These are phyloP conservation scores for Diaporthe longicolla DNA, from an alignment of 2,329 filamentous ascomycete species.

Conservation along the genomic window DNA sequence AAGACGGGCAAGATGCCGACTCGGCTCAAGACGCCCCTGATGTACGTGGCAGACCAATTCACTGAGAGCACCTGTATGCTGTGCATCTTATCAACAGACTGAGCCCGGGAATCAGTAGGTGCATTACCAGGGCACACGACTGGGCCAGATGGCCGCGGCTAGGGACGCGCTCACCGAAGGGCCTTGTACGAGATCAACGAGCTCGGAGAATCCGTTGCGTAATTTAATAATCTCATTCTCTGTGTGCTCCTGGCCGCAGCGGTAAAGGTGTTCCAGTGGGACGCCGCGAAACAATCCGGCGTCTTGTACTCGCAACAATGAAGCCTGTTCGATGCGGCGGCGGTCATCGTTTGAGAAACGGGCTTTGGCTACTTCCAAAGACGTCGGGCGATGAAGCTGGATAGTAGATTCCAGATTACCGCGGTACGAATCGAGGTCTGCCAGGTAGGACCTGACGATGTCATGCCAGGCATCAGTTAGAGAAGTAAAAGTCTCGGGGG, in stretches of 20 bases:
- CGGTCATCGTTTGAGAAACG: conserved; percentile 44
- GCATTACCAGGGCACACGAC: neutral
- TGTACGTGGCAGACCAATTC: conserved; percentile 52
- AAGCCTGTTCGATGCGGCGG: conserved; percentile 60
- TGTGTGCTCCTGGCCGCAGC: conserved; percentile 57
- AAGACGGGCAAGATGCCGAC: conserved; percentile 52
- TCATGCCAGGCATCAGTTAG: conserved; percentile 58
- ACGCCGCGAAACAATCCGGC: conserved; percentile 62
- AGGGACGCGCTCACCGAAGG: neutral
- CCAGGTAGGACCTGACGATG: conserved; percentile 61
- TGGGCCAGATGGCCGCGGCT: neutral
- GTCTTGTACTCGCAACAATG: conserved; percentile 59
- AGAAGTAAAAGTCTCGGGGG: neutral
- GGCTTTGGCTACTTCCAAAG: neutral
- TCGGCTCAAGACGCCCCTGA: conserved; percentile 51
- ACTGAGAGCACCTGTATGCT: conserved; percentile 62
- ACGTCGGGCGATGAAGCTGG: neutral
- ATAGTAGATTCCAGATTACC: neutral
- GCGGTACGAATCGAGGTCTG: conserved; percentile 57
- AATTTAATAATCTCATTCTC: conserved; percentile 52
- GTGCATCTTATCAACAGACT: neutral
- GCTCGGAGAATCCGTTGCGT: conserved; percentile 57
- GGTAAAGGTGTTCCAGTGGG: conserved; percentile 49
- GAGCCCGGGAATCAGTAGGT: neutral
- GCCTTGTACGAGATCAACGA: conserved; percentile 41